Evolutionary conservation across 805 yeast species (phyloP), one percentile per base, ranked within the genome.

Genomic region (Schwanniomyces sp.): DNA sequence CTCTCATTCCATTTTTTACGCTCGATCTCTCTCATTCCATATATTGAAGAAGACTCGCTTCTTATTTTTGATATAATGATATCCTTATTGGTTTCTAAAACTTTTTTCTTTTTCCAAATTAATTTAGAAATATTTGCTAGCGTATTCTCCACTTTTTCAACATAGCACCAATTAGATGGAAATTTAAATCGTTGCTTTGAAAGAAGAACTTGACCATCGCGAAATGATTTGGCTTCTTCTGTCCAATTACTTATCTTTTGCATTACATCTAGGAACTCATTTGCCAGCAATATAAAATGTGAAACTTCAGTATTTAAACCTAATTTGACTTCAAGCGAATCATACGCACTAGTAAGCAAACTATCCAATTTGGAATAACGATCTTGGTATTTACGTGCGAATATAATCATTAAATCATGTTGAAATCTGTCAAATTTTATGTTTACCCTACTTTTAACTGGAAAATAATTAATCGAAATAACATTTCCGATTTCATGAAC

Each of bases 371-470:
- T 50, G 8, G 49, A 58, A 44, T 77, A 66, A 1, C 60, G 46
- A 1, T 54, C 50, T 5, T 57, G 58, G 34, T 84, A 56, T 16
- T 65, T 55, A 1, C 58, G 62, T 3, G 80, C 66, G 62, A 83
- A 79, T 27, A 61, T 61, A 1, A 53, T 50, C 7, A 77, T 38
- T 6, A 83, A 58, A 2, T 72, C 72, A 36, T 66, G 69, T 51
- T 82, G 86, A 81, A 89, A 86, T 2, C 59, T 52, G 48, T 83
- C 86, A 66, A 79, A 85, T 54, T 79, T 81, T 2, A 82, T 61
- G 34, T 65, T 67, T 5, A 83, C 71, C 32, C 81, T 66, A 0
- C 76, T 59, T 49, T 82, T 86, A 2, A 84, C 85, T 12, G 75
- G 76, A 7, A 75, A 72, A 56, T 73, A 80, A 37, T 79, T 73